Evolutionary conservation across 305 asterid genomes (phyloP), one percentile per base, ranked within the genome.

Genomic region (Fraxinus sp.): DNA sequence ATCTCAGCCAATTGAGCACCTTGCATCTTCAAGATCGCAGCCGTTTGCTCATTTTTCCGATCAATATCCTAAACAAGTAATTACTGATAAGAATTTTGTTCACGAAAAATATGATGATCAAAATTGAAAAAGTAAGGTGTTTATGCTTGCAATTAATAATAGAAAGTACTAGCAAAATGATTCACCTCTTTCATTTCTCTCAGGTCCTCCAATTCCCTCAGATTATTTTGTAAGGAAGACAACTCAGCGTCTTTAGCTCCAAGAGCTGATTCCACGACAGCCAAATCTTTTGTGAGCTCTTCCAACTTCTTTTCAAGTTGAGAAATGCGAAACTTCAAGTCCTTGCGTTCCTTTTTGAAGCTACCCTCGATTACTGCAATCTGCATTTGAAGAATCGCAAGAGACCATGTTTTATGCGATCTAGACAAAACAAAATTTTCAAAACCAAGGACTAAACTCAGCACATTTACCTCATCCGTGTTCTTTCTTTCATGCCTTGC

Each of bases 121-220:
- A 22, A 64, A 64, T 64, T 1, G 7, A 64, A 64, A 22, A 64
- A 24, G 35, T 24, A 68, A 68, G 8, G 75, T 71, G 76, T 32
- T 30, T 32, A 71, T 14, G 76, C 4, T 1, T 71, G 76, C 5
- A 71, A 71, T 36, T 77, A 74, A 79, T 46, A 82, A 80, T 28
- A 26, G 11, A 87, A 77, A n/a, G 14, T 59, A 16, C 75, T 83
- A 39, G 49, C 68, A 52, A 13, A 84, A 82, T 43, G 77, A 64
- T 41, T 82, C 57, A 96, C 99, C 97, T 96, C 99, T 88, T 94
- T 96, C 97, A 94, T 92, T 89, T 96, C 99, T 90, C 98, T 91
- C 76, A 96, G 91, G 75, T 96, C 98, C 82, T 91, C 99, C 79
- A 96, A 84, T 84, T 95, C 99, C 90, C 89, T 91, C 26, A 96